Conservation (phyloP, 768 basidiomycete genomes). For the Jaapia argillacea region DNA sequence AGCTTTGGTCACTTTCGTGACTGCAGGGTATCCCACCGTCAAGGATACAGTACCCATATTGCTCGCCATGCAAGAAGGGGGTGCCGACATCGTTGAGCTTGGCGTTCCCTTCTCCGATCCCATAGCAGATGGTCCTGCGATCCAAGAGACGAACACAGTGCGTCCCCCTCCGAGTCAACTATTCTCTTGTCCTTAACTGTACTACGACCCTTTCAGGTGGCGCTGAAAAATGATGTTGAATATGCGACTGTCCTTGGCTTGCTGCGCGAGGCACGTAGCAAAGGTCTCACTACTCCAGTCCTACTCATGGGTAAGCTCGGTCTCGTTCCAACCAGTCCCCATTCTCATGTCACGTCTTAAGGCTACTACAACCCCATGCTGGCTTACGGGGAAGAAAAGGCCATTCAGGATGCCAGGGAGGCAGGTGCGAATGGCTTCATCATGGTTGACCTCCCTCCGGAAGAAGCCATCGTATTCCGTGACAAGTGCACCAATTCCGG, state of each 20-base stretch:
- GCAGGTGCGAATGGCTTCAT: conserved; percentile 98
- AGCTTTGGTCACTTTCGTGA: conserved; percentile 82
- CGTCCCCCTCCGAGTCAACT: conserved; percentile 16
- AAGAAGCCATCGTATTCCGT: conserved; percentile 88
- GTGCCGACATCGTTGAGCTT: conserved; percentile 90
- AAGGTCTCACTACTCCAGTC: conserved; percentile 79
- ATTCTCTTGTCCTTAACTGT: background rate
- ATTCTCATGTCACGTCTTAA: conserved; percentile 20
- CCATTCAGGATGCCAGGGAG: conserved; percentile 79
- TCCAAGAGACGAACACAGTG: conserved; percentile 92
- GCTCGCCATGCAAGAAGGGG: conserved; percentile 89
- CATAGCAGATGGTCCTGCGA: conserved; percentile 89
- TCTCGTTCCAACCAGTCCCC: background rate
- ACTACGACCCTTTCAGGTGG: conserved; percentile 42
- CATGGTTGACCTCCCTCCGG: conserved; percentile 95
- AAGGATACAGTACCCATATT: conserved; percentile 80
- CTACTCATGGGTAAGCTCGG: conserved; percentile 77
- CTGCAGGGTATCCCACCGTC: conserved; percentile 80
- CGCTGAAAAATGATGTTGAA: conserved; percentile 71
- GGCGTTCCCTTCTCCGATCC: conserved; percentile 96
- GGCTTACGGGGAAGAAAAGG: conserved; percentile 91
- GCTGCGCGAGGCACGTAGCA: conserved; percentile 66
- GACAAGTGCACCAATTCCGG: conserved; percentile 72
- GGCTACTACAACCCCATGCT: conserved; percentile 97
- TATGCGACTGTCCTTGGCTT: conserved; percentile 67